A percentile compares a stretch with the other conserved stretches of the same genome.
Conservation (phyloP, 257 asterid genomes). For the Salvia rosmarinus region DNA sequence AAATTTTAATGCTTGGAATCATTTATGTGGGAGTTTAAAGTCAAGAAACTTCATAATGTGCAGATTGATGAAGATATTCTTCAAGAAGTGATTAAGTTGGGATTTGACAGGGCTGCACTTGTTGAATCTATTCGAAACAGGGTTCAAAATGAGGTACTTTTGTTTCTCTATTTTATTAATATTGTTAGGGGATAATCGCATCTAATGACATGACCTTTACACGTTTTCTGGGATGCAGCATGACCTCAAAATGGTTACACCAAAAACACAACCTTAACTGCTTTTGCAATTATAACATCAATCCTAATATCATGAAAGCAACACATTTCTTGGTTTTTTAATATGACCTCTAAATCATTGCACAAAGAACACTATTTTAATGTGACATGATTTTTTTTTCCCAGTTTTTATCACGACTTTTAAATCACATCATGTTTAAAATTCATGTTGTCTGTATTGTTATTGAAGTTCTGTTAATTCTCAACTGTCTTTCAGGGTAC, state of each 20-base stretch:
- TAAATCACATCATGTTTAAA: too few relatives aligned
- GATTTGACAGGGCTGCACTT: conserved; percentile 68
- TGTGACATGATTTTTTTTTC: too few relatives aligned
- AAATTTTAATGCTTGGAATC: background rate
- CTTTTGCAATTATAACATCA: too few relatives aligned
- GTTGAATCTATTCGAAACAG: conserved; percentile 77
- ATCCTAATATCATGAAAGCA: too few relatives aligned
- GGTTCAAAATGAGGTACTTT: conserved; percentile 82
- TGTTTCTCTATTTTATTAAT: conserved; percentile 22
- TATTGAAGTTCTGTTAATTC: conserved; percentile 30
- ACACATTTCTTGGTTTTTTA: too few relatives aligned
- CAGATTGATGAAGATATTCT: conserved; percentile 96
- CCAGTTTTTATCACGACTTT: too few relatives aligned
- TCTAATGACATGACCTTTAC: too few relatives aligned
- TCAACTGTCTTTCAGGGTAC: conserved; percentile 66
- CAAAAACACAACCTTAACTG: too few relatives aligned
- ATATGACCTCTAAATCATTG: too few relatives aligned
- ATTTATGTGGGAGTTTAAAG: conserved; percentile 8
- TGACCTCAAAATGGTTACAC: too few relatives aligned
- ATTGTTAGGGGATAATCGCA: background rate
- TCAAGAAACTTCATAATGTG: conserved; percentile 26
- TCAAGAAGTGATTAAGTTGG: conserved; percentile 80
- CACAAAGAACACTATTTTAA: too few relatives aligned
- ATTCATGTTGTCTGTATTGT: background rate
- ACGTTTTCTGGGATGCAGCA: too few relatives aligned